Conservation (phyloP, 2,329 filamentous ascomycete species). For the Clarireedia sp. region DNA sequence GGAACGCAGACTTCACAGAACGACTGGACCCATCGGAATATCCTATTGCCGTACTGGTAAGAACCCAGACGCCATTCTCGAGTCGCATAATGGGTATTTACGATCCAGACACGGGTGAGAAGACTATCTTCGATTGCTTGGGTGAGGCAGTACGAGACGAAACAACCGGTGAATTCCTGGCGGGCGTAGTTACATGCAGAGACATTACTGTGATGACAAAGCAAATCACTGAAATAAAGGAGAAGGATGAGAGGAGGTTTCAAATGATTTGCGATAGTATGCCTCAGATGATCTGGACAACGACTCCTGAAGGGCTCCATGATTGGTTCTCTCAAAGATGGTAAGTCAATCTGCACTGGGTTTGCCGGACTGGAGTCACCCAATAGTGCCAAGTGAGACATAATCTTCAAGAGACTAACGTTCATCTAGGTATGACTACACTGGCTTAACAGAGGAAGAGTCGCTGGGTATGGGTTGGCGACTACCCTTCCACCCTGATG, state of each 20-base stretch:
- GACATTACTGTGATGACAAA: slow-evolving; percentile 65
- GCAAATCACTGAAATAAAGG: slow-evolving; percentile 60
- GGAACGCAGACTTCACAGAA: slow-evolving; percentile 57
- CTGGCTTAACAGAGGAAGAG: slow-evolving; percentile 54
- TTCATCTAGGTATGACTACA: slow-evolving; percentile 54
- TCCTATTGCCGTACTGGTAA: slow-evolving; percentile 57
- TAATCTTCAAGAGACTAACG: background rate
- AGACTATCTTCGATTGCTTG: slow-evolving; percentile 53
- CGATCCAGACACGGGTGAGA: slow-evolving; percentile 43
- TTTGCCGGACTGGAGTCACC: too few relatives aligned
- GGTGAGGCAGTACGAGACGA: slow-evolving; percentile 63
- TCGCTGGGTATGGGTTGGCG: slow-evolving; percentile 57
- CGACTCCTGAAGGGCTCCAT: slow-evolving; percentile 53
- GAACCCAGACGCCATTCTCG: slow-evolving; percentile 51
- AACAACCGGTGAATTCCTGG: slow-evolving; percentile 61
- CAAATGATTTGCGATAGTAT: slow-evolving; percentile 68
- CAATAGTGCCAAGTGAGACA: too few relatives aligned
- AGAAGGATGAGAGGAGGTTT: slow-evolving; percentile 66
- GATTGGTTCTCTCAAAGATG: slow-evolving; percentile 74
- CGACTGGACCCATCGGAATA: slow-evolving; percentile 51
- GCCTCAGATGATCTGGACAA: slow-evolving; percentile 68
- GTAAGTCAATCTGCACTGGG: slow-evolving; percentile 25
- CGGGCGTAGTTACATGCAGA: slow-evolving; percentile 51
- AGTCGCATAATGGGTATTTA: slow-evolving; percentile 56
- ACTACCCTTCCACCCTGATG: slow-evolving; percentile 61